These are phyloP conservation scores for Pseudogymnoascus sp. DNA, from an alignment of 2,329 filamentous ascomycete genomes.

Conservation along the genomic window DNA sequence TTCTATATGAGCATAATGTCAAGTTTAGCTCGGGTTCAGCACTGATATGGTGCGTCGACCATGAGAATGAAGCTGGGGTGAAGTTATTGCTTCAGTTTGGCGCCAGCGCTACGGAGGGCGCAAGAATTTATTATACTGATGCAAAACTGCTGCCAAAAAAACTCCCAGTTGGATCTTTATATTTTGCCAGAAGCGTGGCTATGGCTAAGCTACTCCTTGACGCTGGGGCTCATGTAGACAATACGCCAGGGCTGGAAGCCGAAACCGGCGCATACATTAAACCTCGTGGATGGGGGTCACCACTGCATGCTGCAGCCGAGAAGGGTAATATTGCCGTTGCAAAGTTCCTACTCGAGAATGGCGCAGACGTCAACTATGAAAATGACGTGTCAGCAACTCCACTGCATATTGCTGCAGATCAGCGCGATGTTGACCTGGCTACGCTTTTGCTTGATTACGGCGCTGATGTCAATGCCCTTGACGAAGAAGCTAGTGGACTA, in stretches of 20 bases:
- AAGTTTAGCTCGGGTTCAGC: background rate
- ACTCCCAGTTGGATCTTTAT: background rate
- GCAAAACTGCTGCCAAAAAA: background rate
- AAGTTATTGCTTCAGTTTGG: background rate
- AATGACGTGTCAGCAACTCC: background rate
- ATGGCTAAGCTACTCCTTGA: background rate
- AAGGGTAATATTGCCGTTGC: background rate
- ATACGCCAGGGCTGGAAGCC: background rate
- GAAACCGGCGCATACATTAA: too few relatives aligned
- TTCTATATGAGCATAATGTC: background rate
- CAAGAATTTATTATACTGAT: background rate
- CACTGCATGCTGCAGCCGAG: background rate
- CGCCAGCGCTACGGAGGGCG: background rate
- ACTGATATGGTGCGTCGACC: background rate
- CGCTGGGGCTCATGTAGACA: background rate
- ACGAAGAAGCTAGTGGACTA: background rate
- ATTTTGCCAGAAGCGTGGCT: background rate
- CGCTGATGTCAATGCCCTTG: background rate
- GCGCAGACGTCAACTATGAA: background rate
- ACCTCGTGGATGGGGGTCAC: background rate
- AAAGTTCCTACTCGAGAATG: background rate
- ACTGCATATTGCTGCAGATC: background rate
- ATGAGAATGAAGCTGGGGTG: background rate
- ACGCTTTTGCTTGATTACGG: background rate
- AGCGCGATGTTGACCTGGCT: background rate